Conservation (phyloP, 495 filamentous ascomycete genomes). For the Acidomyces sp. region DNA sequence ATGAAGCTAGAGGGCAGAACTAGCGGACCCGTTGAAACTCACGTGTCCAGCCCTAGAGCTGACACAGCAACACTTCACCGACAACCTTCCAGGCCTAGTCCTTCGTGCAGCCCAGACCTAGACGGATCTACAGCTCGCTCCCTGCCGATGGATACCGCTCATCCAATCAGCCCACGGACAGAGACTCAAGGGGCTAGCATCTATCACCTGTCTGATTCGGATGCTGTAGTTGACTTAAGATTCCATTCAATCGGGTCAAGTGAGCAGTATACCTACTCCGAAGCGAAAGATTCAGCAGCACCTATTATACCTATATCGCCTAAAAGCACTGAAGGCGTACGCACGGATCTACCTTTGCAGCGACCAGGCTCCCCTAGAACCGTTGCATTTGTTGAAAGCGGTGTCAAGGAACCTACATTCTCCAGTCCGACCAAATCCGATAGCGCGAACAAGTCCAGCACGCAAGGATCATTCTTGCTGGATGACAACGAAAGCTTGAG, state of each 20-base stretch:
- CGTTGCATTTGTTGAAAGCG: not conserved
- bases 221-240: not conserved
- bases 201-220: constrained; percentile 20
- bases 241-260: not conserved
- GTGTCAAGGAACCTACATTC: not conserved
- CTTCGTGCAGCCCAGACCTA: not conserved
- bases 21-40: constrained; percentile 35
- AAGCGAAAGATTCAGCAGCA: not conserved
- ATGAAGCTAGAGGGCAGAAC: constrained; percentile 87
- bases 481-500: constrained; percentile 57
- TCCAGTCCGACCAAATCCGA: constrained; percentile 12
- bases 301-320: constrained; percentile 1
- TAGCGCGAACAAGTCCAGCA: constrained; percentile 28
- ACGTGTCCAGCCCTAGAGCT: too few species aligned
- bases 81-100: not conserved
- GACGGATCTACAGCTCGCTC: not conserved
- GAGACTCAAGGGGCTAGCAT: constrained; percentile 26
- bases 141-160: not conserved
- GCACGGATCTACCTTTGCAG: not conserved
- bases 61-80: constrained; percentile 24
- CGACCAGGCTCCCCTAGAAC: not conserved
- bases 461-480: constrained; percentile 47
- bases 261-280: not conserved
- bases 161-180: constrained; percentile 13
- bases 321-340: not conserved